Base-by-base conservation (phyloP, 2,329 filamentous ascomycete genomes). In the Trichothecium sympodiale region DNA sequence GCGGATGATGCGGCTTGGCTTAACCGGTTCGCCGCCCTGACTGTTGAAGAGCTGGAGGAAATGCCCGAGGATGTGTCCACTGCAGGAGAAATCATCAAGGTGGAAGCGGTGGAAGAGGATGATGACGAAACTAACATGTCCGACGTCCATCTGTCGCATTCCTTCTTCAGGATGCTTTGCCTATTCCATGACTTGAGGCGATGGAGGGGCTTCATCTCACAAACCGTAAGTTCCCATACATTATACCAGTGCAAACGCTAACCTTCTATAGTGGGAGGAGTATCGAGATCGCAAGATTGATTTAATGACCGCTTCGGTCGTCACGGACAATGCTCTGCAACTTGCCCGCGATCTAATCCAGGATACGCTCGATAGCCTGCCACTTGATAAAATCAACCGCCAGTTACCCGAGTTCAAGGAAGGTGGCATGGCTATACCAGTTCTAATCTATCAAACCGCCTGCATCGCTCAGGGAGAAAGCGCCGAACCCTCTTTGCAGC, bases 281-380 rank as follows among this genome's bases (percentile, higher is more conserved):
- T 59, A 55, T 34, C 42, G 41, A 32, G 40, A 48, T 13, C 43
- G 44, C 17, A 43, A 46, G 14, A 50, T 55, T 14, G 47, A 54
- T 18, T 42, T 58, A 5, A 50, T 51, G 42, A 52, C 52, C 10
- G 51, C 54, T 5, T 47, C 53, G 17, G 25, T 53, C 15, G 48
- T 51, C 31, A 57, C 51, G 17, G 54, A 57, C 36, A 45, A 40
- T 38, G 49, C 46, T n/a, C 42, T 53, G 25, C 39, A 50, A 36
- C 43, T 54, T 30, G 41, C 47, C 15, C 40, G 36, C 16, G 41
- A 47, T 34, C 41, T 54, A 25, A 36, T 39, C 0, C 25, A 38
- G 28, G 37, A 39, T 5, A 32, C 29, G 20, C n/a, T 36, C 10
- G 26, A 38, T 36, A 29, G 8, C 18, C 32, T 31, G 13, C 31